Conservation (phyloP, 2,329 filamentous ascomycete genomes). For the Scytalidium lignicola region DNA sequence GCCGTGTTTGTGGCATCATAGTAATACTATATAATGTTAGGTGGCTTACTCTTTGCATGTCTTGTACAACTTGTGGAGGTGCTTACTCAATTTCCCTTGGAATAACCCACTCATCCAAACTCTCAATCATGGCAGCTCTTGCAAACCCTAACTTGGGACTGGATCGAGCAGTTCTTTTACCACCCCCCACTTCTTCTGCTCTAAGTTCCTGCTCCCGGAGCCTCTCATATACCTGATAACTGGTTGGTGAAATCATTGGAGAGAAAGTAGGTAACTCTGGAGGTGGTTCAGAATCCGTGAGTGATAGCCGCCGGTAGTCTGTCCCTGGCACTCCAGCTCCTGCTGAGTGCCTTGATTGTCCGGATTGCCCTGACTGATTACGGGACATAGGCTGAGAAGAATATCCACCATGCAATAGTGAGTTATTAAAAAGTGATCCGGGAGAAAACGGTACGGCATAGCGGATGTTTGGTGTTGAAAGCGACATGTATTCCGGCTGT, state of each 20-base stretch:
- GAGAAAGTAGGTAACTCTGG: conserved; percentile 20
- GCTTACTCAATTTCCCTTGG: conserved; percentile 9
- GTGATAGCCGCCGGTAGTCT: conserved; percentile 9
- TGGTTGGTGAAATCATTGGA: conserved; percentile 16
- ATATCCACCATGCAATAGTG: conserved; percentile 32
- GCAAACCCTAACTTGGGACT: conserved; percentile 17
- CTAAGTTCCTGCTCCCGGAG: conserved; percentile 6
- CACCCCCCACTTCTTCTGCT: not conserved
- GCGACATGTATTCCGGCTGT: conserved; percentile 10
- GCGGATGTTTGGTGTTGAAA: conserved; percentile 13
- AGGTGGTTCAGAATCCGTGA: conserved; percentile 25
- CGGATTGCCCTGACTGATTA: conserved; percentile 36
- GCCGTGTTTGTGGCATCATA: conserved; percentile 1
- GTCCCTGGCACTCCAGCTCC: conserved; percentile 3
- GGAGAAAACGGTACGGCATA: conserved; percentile 10
- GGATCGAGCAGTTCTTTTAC: conserved; percentile 6
- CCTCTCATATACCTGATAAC: conserved; percentile 19
- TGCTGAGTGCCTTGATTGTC: conserved; percentile 24
- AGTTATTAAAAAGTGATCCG: conserved; percentile 35
- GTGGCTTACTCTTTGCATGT: not conserved
- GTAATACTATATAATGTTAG: not conserved
- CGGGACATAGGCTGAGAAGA: conserved; percentile 47
- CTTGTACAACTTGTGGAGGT: not conserved
- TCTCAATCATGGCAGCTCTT: conserved; percentile 11
- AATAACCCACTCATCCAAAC: conserved; percentile 11